Evolutionary conservation across 805 yeast species (phyloP), one percentile per base, ranked within the genome.

Genomic region (Maudiozyma turicensis): DNA sequence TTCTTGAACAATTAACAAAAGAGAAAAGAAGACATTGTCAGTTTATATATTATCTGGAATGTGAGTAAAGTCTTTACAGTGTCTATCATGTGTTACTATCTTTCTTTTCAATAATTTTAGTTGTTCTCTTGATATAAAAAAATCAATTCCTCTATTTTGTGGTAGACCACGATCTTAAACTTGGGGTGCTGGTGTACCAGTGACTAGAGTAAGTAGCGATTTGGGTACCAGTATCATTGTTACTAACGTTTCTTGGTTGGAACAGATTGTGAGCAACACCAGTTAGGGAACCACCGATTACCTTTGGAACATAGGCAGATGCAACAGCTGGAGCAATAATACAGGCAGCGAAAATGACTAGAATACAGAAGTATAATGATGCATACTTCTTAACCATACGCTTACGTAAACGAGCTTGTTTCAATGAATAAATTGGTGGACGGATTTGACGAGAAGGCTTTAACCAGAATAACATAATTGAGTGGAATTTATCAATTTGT

Each of bases 381-480:
- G 95, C 82, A 76, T 93, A 93, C 72, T 88, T 89, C 71, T 86
- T 82, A 37, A 93, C 95, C 95, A 93, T 91, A 75, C 99, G 84
- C 84, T 85, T 88, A 71, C 99, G 85, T 70, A 90, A 81, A 73
- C 87, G 84, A 50, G 95, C 91, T 75, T 93, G 98, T 73, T 93
- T 93, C 73, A 91, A 75, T 15, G 98, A 88, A 73, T 88, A 90
- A 67, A 93, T 89, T 61, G 99, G 98, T 53, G 97, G 97, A 72
- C 98, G 86, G 65, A 93, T 90, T 74, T 89, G 95, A 73, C 95
- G 84, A 54, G 93, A 76, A 50, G 99, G 99, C 68, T 88, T 86
- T 72, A 95, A 84, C 99, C 99, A 93, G 84, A 93, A 93, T 71
- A 93, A 76, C 95, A 91, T 84, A 69, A 89, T 82, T 43, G 99